A percentile compares a stretch with the other conserved stretches of the same genome.
phyloP scores from a whole-genome alignment of 176 grass and related monocot genomes.

The Oropetium thomaeum region DNA sequence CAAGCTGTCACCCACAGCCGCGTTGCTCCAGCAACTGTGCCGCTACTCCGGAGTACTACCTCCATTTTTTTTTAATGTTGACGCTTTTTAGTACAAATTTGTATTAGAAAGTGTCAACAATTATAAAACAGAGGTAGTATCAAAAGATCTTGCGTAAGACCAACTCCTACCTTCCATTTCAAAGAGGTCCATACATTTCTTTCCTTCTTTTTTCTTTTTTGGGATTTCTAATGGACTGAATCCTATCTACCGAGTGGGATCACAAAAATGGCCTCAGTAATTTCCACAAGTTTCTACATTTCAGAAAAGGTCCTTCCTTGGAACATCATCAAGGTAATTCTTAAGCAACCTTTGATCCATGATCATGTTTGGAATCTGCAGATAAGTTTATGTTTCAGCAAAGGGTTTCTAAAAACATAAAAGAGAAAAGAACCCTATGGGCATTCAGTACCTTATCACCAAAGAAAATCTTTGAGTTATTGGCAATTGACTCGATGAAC shows the following conservation, averaged over 20 bases:
- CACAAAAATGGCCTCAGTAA: conserved; percentile 2
- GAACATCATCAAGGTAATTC: conserved; percentile 44
- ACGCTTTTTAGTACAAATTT: too few relatives aligned
- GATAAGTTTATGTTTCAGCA: not conserved
- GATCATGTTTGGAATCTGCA: conserved; percentile 78
- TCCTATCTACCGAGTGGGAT: conserved; percentile 17
- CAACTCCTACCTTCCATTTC: not conserved
- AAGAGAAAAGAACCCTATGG: not conserved
- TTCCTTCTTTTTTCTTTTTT: conserved; percentile 22
- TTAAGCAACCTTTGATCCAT: conserved; percentile 75
- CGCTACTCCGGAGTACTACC: not conserved
- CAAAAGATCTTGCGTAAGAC: not conserved
- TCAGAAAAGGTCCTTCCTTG: conserved; percentile 33
- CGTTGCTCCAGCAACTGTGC: conserved; percentile 22
- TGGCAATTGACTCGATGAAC: conserved; percentile 90
- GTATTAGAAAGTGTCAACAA: too few relatives aligned
- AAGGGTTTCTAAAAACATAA: not conserved
- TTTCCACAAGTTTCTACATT: conserved; percentile 18
- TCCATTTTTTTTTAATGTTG: too few relatives aligned
- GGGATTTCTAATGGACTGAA: not conserved
- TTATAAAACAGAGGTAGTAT: too few relatives aligned
- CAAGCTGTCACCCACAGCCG: not conserved
- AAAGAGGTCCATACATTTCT: not conserved
- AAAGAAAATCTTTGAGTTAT: conserved; percentile 98
- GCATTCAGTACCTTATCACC: conserved; percentile 72